Base-by-base conservation (phyloP, 2,329 filamentous ascomycete genomes). In the Alternaria burnsii region DNA sequence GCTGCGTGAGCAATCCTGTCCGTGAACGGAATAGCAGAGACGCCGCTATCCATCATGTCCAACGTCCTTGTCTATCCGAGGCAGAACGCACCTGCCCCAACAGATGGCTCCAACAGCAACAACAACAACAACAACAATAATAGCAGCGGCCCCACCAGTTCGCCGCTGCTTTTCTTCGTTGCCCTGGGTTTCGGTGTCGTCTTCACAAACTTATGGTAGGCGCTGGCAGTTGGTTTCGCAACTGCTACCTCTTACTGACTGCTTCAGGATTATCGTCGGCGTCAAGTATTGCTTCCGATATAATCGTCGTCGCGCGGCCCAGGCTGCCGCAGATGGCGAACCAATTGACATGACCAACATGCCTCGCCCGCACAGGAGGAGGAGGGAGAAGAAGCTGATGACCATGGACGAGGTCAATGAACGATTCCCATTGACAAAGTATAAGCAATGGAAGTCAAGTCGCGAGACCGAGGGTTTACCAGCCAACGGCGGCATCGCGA, bases 271-370 rank as follows among this genome's bases (percentile, higher is more conserved):
- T 73, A 99, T 99, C 71, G 95, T 99, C 62, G 95, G 95, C 70
- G 95, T 99, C 63, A 99, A 99, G 82, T 99, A 99, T 80, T 99
- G 95, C 82, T 99, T 99, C 81, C 88, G 95, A 71, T 98, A 99
- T 80, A 98, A 98, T 80, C 94, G 95, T 70, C 90, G 95, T 60
- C 96, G 96, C 76, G 90, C 95, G 52, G 89, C 90, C 62, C 82
- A 93, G 73, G 89, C 92, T 71, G 82, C 86, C 81, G 82, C 91
- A 67, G 91, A 94, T 68, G 81, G 81, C 62, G 94, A 97, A 65
- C 92, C 91, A 16, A 96, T 99, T 73, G 93, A 93, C 64, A 83
- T 99, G 66, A 87, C 94, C 59, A 87, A 90, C 58, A 93, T 98
- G 86, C 92, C 93, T 59, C 83, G 93, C 61, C 90, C 93, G 52